phyloP scores from a whole-genome alignment of 2,329 filamentous ascomycete genomes.

The Trichoderma breve region DNA sequence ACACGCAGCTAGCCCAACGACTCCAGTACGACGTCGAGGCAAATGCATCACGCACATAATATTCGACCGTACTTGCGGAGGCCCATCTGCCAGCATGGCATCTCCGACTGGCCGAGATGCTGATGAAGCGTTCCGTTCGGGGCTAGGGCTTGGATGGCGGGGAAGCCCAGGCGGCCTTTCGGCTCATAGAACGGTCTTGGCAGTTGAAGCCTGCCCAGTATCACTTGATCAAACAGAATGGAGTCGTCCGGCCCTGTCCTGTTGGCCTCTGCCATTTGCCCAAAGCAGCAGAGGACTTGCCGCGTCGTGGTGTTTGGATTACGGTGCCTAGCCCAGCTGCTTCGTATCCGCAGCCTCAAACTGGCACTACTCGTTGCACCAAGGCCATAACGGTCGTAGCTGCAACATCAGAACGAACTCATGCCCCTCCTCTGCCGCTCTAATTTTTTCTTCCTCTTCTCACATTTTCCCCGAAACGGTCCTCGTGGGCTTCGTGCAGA shows the following conservation, averaged over 20 bases:
- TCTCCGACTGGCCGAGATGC: conserved; percentile 11
- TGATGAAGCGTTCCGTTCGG: conserved; percentile 5
- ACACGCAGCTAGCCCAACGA: neutral
- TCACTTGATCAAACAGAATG: conserved; percentile 17
- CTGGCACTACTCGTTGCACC: neutral
- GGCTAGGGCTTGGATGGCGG: conserved; percentile 15
- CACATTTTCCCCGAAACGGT: neutral
- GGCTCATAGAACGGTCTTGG: conserved; percentile 17
- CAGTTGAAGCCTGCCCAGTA: conserved; percentile 5
- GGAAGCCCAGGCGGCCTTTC: conserved; percentile 14
- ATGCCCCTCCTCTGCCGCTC: neutral
- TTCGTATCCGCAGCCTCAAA: conserved; percentile 12
- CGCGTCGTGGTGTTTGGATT: neutral
- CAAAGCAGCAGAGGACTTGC: neutral
- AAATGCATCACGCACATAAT: conserved; percentile 15
- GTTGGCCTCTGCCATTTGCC: neutral
- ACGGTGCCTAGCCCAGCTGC: conserved; percentile 10
- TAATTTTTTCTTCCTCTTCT: neutral
- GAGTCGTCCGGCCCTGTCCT: neutral
- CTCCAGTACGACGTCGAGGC: neutral
- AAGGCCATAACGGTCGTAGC: conserved; percentile 1
- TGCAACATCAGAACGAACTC: neutral
- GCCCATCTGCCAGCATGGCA: neutral
- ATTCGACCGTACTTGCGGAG: neutral
- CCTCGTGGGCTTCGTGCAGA: neutral